A percentile compares a stretch with the other conserved stretches of the same genome.
Evolutionary conservation across 768 basidiomycete species (phyloP).

Genomic region (Exidia glandulosa): DNA sequence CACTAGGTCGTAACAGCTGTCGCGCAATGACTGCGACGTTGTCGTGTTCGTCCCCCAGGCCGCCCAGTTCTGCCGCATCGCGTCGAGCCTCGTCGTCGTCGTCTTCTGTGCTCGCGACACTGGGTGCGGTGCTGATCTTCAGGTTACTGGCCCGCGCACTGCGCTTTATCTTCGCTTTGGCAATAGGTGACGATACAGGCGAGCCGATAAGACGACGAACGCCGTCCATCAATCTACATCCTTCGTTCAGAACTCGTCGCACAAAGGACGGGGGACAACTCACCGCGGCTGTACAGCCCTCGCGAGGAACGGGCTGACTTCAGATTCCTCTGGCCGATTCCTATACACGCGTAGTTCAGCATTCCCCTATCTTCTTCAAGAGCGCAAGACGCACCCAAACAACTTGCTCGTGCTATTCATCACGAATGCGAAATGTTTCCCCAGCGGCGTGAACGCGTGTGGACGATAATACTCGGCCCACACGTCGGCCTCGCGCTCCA

Average conservation of each 20-base stretch:
- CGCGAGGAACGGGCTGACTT: neutral
- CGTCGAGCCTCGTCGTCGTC: neutral
- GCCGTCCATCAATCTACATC: neutral
- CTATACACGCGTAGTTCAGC: neutral
- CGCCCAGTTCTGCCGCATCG: neutral
- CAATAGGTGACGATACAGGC: neutral
- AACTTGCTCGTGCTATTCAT: conserved; percentile 83
- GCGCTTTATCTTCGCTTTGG: neutral
- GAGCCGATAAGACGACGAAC: neutral
- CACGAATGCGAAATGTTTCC: conserved; percentile 87
- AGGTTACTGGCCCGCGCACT: neutral
- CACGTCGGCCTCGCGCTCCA: conserved; percentile 53
- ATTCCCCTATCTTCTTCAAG: neutral
- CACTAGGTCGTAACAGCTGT: neutral
- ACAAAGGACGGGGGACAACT: neutral
- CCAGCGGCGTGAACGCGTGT: conserved; percentile 68
- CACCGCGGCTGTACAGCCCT: neutral
- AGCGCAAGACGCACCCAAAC: conserved; percentile 43
- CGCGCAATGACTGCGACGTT: neutral
- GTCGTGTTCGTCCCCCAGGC: neutral
- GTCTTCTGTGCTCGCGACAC: neutral
- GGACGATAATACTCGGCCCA: conserved; percentile 89
- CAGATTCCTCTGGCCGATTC: neutral
- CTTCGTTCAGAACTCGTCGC: neutral
- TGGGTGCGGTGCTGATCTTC: neutral